Evolutionary conservation across 179 eudicot species (phyloP), one percentile per base, ranked within the genome.

Genomic region (Spinacia oleracea): DNA sequence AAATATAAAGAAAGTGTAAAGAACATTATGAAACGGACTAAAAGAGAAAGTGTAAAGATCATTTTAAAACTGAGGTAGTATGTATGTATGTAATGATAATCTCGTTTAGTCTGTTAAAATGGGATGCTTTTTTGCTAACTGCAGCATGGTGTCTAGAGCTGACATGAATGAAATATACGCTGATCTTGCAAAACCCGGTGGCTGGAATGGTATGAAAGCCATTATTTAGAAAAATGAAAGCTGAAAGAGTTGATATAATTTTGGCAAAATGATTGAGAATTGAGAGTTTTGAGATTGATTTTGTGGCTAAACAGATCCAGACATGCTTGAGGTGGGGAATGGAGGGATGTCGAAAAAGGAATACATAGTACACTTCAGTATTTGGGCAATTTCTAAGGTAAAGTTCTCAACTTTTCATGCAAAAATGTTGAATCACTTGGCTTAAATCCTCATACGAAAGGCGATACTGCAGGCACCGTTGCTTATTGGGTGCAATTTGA

Each of bases 311-410:
- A 50, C 72, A 83, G 85, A 94, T 83, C 98, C 97, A 15, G 98
- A 94, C 84, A 94, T 92, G 98, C 97, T 94, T 78, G 98, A 94
- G 88, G 87, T 94, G 21, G 98, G 98, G 77, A 92, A 94, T 79
- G 98, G 98, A 80, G 94, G 96, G 70, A 94, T 94, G 97, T 85
- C 85, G 0, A 88, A 85, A 74, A 78, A 86, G 1, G 96, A 94
- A 75, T 92, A 94, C 84, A 88, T 86, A 16, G 90, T 89, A 58
- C 98, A 94, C 78, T 94, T 94, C 53, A 92, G 98, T 59, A 62
- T 94, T 67, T 92, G 98, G 98, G 96, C 97, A 21, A 85, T 85
- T 55, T 85, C 88, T 38, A 85, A 85, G 86, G 88, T 85, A 46
- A 75, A 86, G 86, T 89, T 88, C 81, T 91, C 89, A 31, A 89